Base-by-base conservation (phyloP, 176 grass and related monocot species). In the Oryza glaberrima region DNA sequence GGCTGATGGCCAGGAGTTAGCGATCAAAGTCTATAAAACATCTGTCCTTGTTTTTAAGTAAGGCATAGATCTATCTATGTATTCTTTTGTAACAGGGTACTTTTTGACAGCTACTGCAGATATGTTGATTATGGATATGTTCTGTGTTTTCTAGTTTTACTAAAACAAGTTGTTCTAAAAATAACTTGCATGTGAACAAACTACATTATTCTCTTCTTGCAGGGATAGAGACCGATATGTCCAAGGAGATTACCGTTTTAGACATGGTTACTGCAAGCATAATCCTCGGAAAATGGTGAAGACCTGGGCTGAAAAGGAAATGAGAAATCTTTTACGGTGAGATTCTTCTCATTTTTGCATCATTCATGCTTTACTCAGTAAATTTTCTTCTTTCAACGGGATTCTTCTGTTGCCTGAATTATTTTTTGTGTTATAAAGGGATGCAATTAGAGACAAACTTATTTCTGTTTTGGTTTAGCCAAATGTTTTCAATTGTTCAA, bases 31-130 rank as follows among this genome's bases (percentile, higher is more conserved):
- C 73, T 98, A 98, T 66, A 98, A 98, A 86, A 98, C 96, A 46
- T 98, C 96, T 80, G 96, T 98, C 84, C 96, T 98, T 78, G 93
- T 98, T 85, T 98, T 98, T 83, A 96, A 98, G 96, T 98, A 92
- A 92, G 90, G 66, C 46, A 77, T 69, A 23, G 9, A 71, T 78
- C 32, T 80, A 41, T 83, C 35, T 72, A 49, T 69, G 23, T 67
- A 30, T 41, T 80, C 10, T 68, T 75, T 74, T 77, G 15, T 63
- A 8, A 45, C 49, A 58, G 6, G 58, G 67, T 82, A 49, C 73
- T 73, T 52, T 22, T 75, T 81, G 72, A 70, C 58, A 73, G 19
- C 56, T 79, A 73, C 40, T 23, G 16, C 45, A 73, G n/a, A 70
- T 66, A 86, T 66, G 16, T 10, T 88, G 46, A 67, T 67, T 77